phyloP scores from a whole-genome alignment of 2,329 filamentous ascomycete genomes.

The Fusarium burgessii region DNA sequence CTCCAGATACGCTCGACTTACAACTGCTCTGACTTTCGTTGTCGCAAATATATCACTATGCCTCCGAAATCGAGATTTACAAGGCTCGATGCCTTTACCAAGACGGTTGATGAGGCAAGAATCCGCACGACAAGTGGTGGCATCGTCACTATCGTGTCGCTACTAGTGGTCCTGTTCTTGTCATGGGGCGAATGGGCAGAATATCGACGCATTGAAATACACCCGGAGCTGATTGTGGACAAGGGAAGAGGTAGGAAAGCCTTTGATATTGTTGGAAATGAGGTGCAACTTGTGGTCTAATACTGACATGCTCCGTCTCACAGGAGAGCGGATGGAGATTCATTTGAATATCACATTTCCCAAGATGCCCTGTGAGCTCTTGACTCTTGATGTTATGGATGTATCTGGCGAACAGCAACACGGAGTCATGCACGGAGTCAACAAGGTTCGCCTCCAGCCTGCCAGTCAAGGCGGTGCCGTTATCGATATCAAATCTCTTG shows the following conservation, averaged over 20 bases:
- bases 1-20: conserved; percentile 17
- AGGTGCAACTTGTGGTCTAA: not conserved
- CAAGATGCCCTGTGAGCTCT: conserved; percentile 90
- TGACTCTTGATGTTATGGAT: conserved; percentile 99
- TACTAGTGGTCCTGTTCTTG: conserved; percentile 89
- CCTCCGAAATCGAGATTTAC: conserved; percentile 93
- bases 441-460: conserved; percentile 85
- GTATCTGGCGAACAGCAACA: conserved; percentile 97
- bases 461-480: conserved; percentile 79
- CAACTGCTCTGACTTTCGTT: conserved; percentile 10
- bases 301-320: conserved; percentile 39
- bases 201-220: conserved; percentile 86
- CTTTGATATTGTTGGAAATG: not conserved
- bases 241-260: conserved; percentile 82
- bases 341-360: conserved; percentile 98
- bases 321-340: conserved; percentile 98
- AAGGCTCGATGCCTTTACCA: conserved; percentile 97
- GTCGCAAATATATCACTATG: conserved; percentile 65
- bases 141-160: conserved; percentile 90
- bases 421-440: conserved; percentile 91
- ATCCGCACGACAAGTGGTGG: conserved; percentile 96
- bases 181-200: conserved; percentile 97
- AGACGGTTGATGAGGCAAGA: conserved; percentile 98
- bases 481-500: conserved; percentile 76
- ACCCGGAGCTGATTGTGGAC: conserved; percentile 94